These are phyloP conservation scores for Venturia effusa DNA, from an alignment of 2,329 filamentous ascomycete genomes.

Conservation along the genomic window DNA sequence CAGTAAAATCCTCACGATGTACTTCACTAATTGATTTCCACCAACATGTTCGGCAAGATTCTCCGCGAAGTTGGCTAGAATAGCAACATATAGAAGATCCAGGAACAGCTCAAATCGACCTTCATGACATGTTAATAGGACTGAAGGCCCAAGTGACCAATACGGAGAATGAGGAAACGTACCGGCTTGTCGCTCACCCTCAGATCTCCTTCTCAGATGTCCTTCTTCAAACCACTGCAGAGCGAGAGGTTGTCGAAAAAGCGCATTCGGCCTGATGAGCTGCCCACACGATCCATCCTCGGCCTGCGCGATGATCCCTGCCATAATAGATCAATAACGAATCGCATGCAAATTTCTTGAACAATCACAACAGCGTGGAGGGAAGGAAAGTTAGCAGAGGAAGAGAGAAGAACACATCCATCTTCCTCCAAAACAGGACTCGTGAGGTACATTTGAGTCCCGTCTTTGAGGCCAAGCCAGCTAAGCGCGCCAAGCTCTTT, in stretches of 20 bases:
- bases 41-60: constrained; percentile 36
- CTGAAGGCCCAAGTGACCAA: no score
- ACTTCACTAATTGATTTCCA: constrained; percentile 35
- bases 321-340: background rate
- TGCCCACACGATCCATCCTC: background rate
- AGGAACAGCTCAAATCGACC: constrained; percentile 40
- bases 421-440: background rate
- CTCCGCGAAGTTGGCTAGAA: constrained; percentile 41
- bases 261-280: background rate
- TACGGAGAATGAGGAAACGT: background rate
- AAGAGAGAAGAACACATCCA: background rate
- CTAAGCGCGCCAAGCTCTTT: background rate
- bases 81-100: constrained; percentile 39
- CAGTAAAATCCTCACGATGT: constrained; percentile 20
- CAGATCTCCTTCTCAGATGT: background rate
- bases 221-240: constrained; percentile 11
- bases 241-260: constrained; percentile 8
- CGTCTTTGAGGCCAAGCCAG: no score
- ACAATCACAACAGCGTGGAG: background rate
- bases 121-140: constrained; percentile 7
- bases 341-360: background rate
- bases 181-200: constrained; percentile 11
- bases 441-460: background rate
- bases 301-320: background rate
- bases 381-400: background rate